Evolutionary conservation across 768 basidiomycete genomes (phyloP).

Genomic region (Agaricus sinodeliciosus): DNA sequence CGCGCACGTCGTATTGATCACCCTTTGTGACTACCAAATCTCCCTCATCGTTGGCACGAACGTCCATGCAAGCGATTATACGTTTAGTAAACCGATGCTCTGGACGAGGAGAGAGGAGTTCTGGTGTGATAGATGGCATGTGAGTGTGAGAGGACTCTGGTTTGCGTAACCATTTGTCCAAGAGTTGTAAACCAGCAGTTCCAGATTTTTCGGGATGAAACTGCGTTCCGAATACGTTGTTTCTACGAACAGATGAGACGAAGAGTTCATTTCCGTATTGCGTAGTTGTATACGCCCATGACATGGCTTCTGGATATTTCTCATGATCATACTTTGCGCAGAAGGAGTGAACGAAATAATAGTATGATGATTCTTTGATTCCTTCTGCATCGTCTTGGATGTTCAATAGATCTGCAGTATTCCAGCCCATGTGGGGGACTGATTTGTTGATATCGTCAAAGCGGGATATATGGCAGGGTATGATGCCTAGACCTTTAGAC

Average conservation of each 20-base stretch:
- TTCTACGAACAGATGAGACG: constrained; percentile 74
- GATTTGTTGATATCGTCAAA: constrained; percentile 73
- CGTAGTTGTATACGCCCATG: constrained; percentile 82
- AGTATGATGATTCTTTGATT: constrained; percentile 53
- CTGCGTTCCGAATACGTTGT: constrained; percentile 87
- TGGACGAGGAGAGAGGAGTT: constrained; percentile 32
- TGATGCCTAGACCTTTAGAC: constrained; percentile 69
- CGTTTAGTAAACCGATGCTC: constrained; percentile 82
- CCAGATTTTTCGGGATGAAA: constrained; percentile 99
- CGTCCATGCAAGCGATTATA: constrained; percentile 96
- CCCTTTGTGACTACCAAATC: constrained; percentile 99
- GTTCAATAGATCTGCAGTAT: constrained; percentile 58
- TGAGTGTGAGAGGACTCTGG: constrained; percentile 35
- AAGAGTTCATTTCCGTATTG: constrained; percentile 95
- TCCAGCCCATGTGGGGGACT: constrained; percentile 99
- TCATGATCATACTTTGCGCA: constrained; percentile 68
- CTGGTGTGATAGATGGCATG: constrained; percentile 24
- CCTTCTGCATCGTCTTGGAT: constrained; percentile 36
- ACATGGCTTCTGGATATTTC: constrained; percentile 45
- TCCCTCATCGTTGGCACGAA: constrained; percentile 90
- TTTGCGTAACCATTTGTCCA: constrained; percentile 73
- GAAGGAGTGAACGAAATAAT: constrained; percentile 98
- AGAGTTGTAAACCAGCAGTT: constrained; percentile 70
- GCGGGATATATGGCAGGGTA: constrained; percentile 72
- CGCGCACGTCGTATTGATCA: constrained; percentile 97